Base-by-base conservation (phyloP, 371 early-diverging fungal genomes). In the Zychaea mexicana region DNA sequence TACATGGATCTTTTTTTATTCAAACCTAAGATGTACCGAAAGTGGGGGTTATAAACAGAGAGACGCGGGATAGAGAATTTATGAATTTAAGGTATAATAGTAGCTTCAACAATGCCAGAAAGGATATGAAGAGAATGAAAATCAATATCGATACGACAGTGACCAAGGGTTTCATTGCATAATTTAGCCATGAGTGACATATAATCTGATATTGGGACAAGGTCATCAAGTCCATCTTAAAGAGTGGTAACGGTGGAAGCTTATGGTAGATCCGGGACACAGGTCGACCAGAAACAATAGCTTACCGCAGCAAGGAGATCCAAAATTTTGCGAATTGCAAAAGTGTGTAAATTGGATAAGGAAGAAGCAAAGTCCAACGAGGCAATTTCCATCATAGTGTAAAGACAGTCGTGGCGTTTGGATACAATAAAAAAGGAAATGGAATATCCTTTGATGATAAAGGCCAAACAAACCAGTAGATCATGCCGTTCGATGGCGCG, bases 351-450 rank as follows among this genome's bases (percentile, higher is more conserved):
- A 57, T 58, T 36, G n/a, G 64, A 68, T 28, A 68, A 45, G 30
- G 61, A 68, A 52, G 61, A 64, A 61, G 64, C 58, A 22, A 68
- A 60, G 52, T 56, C 32, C 15, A 69, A 58, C 28, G 62, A 42
- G 53, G 46, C 61, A 61, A 64, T 64, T 58, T 64, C 49, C 62
- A 53, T 64, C 62, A 69, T 69, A 27, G 59, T 64, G 59, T 61
- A 69, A 32, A 64, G 57, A 58, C 49, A 28, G 28, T 57, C 47
- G 47, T 64, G 54, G 47, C 55, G 64, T 59, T 69, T 69, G 13
- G 62, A 62, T 56, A 68, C 64, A 64, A 68, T 57, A 33, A 64
- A 69, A 42, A 69, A 68, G 49, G 68, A 61, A 27, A 69, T 57
- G 26, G 39, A 36, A 46, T 64, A 68, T 52, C 49, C 64, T 52